phyloP scores from a whole-genome alignment of 2,329 filamentous ascomycete species.

The Hypoxylon rubiginosum region DNA sequence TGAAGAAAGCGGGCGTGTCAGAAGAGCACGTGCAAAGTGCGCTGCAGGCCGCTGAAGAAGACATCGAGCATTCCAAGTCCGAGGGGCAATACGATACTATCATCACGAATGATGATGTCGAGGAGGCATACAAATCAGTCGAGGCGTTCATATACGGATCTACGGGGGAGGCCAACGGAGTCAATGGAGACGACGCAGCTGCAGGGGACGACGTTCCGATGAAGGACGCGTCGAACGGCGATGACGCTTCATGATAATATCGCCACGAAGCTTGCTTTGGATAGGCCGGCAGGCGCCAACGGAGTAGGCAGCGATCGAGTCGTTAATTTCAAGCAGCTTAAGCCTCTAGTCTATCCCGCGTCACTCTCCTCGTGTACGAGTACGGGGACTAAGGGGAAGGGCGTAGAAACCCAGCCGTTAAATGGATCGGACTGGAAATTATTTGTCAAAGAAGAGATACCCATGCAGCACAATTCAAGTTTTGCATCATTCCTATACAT shows the following conservation, averaged over 20 bases:
- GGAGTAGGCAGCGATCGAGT: neutral
- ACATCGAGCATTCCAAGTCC: constrained; percentile 60
- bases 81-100: constrained; percentile 65
- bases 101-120: constrained; percentile 65
- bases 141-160: constrained; percentile 63
- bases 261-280: neutral
- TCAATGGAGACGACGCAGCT: constrained; percentile 35
- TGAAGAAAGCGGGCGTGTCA: constrained; percentile 59
- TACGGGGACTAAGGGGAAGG: neutral
- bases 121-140: constrained; percentile 62
- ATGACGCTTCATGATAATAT: constrained; percentile 19
- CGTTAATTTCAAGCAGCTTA: too few relatives aligned
- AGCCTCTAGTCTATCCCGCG: neutral
- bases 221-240: constrained; percentile 36
- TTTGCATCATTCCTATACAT: neutral
- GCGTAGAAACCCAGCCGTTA: neutral
- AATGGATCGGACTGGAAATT: constrained; percentile 13
- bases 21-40: constrained; percentile 62
- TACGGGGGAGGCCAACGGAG: constrained; percentile 36
- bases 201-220: constrained; percentile 40
- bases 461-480: constrained; percentile 23
- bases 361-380: neutral
- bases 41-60: constrained; percentile 56
- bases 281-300: neutral
- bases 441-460: constrained; percentile 28